phyloP scores from a whole-genome alignment of 1,284 basidiomycete genomes.

The Gymnopus androsaceus region DNA sequence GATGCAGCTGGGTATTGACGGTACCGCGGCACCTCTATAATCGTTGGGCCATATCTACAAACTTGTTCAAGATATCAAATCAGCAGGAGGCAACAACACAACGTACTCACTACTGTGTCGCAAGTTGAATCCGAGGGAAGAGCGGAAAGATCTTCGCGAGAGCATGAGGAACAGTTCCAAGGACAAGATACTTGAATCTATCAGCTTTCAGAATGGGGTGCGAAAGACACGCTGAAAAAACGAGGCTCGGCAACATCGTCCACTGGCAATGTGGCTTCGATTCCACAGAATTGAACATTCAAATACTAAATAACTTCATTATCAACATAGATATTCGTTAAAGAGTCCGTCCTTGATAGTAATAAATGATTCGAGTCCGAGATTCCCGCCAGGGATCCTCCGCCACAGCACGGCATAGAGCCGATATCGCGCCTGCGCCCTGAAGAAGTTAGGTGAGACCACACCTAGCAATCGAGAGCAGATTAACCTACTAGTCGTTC shows the following conservation, averaged over 20 bases:
- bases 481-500: too few species aligned
- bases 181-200: not conserved
- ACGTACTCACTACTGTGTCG: not conserved
- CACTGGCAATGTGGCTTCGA: not conserved
- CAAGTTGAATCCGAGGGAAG: not conserved
- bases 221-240: constrained; percentile 10
- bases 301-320: not conserved
- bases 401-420: too few species aligned
- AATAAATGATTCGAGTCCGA: not conserved
- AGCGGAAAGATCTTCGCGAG: too few species aligned
- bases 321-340: not conserved
- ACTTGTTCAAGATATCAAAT: too few species aligned
- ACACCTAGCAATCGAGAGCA: too few species aligned
- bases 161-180: not conserved
- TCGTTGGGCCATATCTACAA: too few species aligned
- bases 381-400: too few species aligned
- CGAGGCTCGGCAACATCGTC: constrained; percentile 1
- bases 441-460: not conserved
- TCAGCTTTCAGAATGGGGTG: not conserved
- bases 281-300: not conserved
- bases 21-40: too few species aligned
- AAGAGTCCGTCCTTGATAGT: not conserved
- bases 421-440: not conserved
- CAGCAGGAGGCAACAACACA: too few species aligned
- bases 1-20: too few species aligned